Percentiles rank a stretch among this genome's conserved stretches.
These are phyloP conservation scores for Candida sanyaensis DNA, from an alignment of 1,139 yeast species.

Conservation along the genomic window DNA sequence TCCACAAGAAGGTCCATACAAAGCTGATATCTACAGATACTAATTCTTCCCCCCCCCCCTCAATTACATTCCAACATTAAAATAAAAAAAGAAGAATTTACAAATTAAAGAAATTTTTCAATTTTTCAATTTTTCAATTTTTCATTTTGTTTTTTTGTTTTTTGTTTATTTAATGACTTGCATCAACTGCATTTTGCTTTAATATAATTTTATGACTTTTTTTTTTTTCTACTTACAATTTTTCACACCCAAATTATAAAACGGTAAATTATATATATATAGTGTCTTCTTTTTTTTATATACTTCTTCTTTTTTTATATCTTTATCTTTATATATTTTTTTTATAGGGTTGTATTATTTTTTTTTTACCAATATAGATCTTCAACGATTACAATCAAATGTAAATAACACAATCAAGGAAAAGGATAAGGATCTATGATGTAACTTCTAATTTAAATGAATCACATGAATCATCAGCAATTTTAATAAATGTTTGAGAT, in stretches of 20 bases:
- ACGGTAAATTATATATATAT: constrained; percentile 1
- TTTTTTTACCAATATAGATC: constrained; percentile 10
- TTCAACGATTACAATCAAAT: constrained; percentile 14
- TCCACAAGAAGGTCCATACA: constrained; percentile 95
- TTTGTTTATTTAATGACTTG: constrained; percentile 27
- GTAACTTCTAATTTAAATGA: constrained; percentile 12
- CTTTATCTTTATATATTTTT: background rate
- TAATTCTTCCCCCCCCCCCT: too few species aligned
- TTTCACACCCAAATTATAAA: constrained; percentile 17
- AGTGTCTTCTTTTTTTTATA: background rate
- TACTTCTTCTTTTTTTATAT: background rate
- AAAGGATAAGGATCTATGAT: too few species aligned
- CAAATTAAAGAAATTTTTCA: too few species aligned
- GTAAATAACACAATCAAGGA: too few species aligned
- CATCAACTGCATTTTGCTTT: constrained; percentile 47
- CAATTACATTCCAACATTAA: too few species aligned
- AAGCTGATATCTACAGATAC: constrained; percentile 98
- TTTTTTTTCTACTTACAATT: constrained; percentile 5
- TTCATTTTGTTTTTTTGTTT: too few species aligned
- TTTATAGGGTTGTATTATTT: constrained; percentile 1
- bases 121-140: too few species aligned
- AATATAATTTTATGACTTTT: background rate
- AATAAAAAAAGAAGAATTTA: too few species aligned
- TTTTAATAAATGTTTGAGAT: constrained; percentile 54
- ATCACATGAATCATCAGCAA: constrained; percentile 47